These are phyloP conservation scores for Rhizopus sp. DNA, from an alignment of 371 early-diverging fungal genomes.

Conservation along the genomic window DNA sequence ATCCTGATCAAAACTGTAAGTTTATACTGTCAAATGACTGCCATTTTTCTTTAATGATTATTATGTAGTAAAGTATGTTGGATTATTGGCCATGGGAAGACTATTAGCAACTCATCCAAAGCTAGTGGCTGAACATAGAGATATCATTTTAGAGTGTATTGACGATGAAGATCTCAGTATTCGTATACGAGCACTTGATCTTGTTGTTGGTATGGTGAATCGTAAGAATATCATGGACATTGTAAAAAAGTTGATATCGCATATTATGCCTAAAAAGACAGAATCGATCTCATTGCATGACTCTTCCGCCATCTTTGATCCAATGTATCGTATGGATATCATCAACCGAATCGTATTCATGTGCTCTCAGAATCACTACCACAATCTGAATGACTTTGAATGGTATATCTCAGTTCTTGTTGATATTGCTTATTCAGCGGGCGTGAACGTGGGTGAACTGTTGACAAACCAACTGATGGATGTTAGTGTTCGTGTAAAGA, in stretches of 20 bases:
- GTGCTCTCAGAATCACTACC: slow-evolving; percentile 84
- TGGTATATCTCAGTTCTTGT: slow-evolving; percentile 90
- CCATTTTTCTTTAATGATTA: neutral
- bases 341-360: slow-evolving; percentile 80
- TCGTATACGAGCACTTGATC: slow-evolving; percentile 83
- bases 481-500: slow-evolving; percentile 87
- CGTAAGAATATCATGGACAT: slow-evolving; percentile 78
- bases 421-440: slow-evolving; percentile 73
- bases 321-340: slow-evolving; percentile 78
- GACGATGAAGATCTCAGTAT: slow-evolving; percentile 93
- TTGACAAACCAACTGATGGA: slow-evolving; percentile 83
- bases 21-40: neutral
- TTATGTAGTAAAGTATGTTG: slow-evolving; percentile 88
- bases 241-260: slow-evolving; percentile 81
- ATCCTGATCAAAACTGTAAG: slow-evolving; percentile 91
- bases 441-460: slow-evolving; percentile 71
- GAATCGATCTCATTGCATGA: slow-evolving; percentile 32
- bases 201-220: slow-evolving; percentile 84
- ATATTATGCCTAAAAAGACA: slow-evolving; percentile 57
- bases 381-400: slow-evolving; percentile 87
- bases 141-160: slow-evolving; percentile 83
- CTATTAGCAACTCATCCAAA: slow-evolving; percentile 82
- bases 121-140: slow-evolving; percentile 81
- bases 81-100: slow-evolving; percentile 82
- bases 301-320: slow-evolving; percentile 61